These are phyloP conservation scores for Talaromyces sp. DNA, from an alignment of 2,329 filamentous ascomycete genomes.

Conservation along the genomic window DNA sequence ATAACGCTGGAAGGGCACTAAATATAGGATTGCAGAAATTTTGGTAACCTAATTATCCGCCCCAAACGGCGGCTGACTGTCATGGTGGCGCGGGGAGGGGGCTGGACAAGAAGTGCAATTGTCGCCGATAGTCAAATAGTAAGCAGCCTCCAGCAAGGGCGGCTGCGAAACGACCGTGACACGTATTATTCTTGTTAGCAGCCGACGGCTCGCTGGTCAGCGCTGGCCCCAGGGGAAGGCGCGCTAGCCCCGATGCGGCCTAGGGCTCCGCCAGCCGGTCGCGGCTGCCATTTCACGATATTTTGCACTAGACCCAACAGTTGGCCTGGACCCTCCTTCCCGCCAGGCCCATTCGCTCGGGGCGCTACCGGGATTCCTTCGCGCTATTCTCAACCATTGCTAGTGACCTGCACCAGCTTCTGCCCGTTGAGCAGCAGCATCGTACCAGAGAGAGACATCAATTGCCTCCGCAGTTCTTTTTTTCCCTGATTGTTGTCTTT, in stretches of 20 bases:
- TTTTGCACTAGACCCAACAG: constrained; percentile 9
- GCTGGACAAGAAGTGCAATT: background rate
- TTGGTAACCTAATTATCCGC: background rate
- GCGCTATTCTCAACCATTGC: background rate
- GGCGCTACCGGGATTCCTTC: background rate
- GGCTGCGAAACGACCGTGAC: background rate
- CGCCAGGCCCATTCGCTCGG: background rate
- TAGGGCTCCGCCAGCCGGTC: background rate
- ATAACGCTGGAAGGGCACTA: background rate
- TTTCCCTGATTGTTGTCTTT: background rate
- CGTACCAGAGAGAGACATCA: background rate
- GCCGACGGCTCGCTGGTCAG: too few relatives aligned
- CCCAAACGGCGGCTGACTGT: background rate
- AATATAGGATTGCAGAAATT: background rate
- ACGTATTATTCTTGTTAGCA: background rate
- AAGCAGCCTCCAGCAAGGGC: background rate
- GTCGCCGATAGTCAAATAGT: background rate
- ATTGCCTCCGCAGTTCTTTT: background rate
- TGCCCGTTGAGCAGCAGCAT: background rate
- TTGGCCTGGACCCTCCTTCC: constrained; percentile 12
- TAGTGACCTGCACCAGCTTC: background rate
- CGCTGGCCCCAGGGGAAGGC: background rate
- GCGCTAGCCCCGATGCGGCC: background rate
- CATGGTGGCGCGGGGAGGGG: background rate
- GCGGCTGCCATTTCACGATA: background rate